Evolutionary conservation across 2,329 filamentous ascomycete species (phyloP), one percentile per base, ranked within the genome.

Genomic region (Microsporum ferrugineum): DNA sequence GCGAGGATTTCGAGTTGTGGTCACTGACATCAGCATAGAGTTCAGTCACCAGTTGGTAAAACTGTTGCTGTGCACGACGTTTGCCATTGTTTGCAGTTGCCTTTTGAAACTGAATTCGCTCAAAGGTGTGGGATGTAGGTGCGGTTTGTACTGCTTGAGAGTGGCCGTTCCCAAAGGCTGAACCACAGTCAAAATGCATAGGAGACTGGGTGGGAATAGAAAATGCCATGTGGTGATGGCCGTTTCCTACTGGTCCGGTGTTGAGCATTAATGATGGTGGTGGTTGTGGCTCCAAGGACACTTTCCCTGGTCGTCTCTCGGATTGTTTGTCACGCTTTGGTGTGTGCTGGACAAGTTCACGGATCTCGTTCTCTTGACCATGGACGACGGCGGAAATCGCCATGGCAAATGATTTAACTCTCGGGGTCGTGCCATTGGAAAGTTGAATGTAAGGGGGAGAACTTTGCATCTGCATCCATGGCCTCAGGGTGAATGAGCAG

Each of bases 1-100:
- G 80, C 31, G 39, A 59, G 7, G 57, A 59, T 59, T 76, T 72
- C 66, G 70, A 36, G 49, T 34, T 47, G 29, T 71, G 77, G 36
- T 72, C 70, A 1, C 83, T 80, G 5, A 89, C 76, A 65, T 91
- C 85, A 5, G 83, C 89, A 73, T 84, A 89, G 0, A 95, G 82
- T 71, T 95, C 90, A 2, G 95, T 86, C 53, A 95, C 83, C n/a
- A 96, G 80, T 68, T 94, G 89, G 69, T 95, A 96, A 72, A 91
- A 95, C 68, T 96, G 91, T 70, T 96, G 91, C 17, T 91, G 89
- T 0, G 91, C 91, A 61, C 91, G 81, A 66, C 91, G 82, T 73
- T 95, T 95, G 55, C 91, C 91, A 66, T 96, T 96, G 76, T 96
- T 96, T 29, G 90, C 89, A 0, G 91, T 96, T 0, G 91, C 91